phyloP scores from a whole-genome alignment of 768 basidiomycete species.

The Psilocybe subaeruginosa region DNA sequence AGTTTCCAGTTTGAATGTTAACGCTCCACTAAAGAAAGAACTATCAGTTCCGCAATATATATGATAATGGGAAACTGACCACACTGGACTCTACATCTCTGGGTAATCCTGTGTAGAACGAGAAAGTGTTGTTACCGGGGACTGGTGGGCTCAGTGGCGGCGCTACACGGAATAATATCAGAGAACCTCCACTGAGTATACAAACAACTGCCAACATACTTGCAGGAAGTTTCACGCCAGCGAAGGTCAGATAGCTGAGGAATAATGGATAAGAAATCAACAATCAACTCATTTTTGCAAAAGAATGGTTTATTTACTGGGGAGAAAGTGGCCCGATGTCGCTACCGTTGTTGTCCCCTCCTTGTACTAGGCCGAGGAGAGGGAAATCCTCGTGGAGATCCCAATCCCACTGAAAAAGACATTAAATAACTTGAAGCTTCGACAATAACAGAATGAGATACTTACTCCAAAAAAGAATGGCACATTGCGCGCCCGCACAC shows the following conservation, averaged over 20 bases:
- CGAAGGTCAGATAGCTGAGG: slow-evolving; percentile 14
- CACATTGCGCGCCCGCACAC: background rate
- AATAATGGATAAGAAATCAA: too few relatives aligned
- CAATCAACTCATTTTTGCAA: background rate
- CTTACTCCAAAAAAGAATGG: slow-evolving; percentile 9
- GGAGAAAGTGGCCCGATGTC: slow-evolving; percentile 11
- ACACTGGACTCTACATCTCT: slow-evolving; percentile 17
- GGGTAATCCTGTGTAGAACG: background rate
- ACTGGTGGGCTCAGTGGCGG: slow-evolving; percentile 9
- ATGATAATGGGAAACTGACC: slow-evolving; percentile 1
- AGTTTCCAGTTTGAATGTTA: slow-evolving; percentile 10
- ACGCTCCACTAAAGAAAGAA: slow-evolving; percentile 15
- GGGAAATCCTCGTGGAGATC: slow-evolving; percentile 8
- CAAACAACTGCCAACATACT: slow-evolving; percentile 6
- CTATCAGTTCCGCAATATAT: background rate
- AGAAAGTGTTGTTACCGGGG: slow-evolving; percentile 13
- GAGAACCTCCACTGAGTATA: too few relatives aligned
- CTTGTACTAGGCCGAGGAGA: slow-evolving; percentile 18
- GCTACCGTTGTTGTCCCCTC: slow-evolving; percentile 2
- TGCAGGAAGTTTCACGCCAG: slow-evolving; percentile 12
- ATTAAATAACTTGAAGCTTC: background rate
- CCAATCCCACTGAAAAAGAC: slow-evolving; percentile 5
- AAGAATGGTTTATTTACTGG: slow-evolving; percentile 5
- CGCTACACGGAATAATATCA: background rate
- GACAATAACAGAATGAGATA: background rate